Evolutionary conservation across 495 filamentous ascomycete species (phyloP), one percentile per base, ranked within the genome.

Genomic region (Tuber umbilicatum): DNA sequence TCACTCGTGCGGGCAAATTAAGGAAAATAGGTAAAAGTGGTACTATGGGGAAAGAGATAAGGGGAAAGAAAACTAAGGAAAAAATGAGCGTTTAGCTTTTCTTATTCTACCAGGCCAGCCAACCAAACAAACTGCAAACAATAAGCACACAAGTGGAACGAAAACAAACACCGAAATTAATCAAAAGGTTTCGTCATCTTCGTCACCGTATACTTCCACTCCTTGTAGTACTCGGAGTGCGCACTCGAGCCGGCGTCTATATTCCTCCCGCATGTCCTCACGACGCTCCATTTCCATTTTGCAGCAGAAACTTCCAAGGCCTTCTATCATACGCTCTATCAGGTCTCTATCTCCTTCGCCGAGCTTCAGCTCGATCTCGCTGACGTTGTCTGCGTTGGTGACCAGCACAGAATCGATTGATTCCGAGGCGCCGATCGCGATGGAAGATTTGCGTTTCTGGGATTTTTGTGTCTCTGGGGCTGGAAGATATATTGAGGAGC

Each of bases 291-390:
- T 77, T 73, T 82, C 81, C 80, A 82, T 76, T 19, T 68, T 74
- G 21, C 69, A 80, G 35, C 81, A 82, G 35, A 80, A 74, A 38
- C 70, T 43, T 10, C 81, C 81, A 35, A 82, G 41, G 12, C 75
- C 78, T 68, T 80, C 81, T 38, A 82, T 80, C 64, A 82, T 73
- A 17, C 69, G 72, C 70, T 82, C 81, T 23, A 82, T 82, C 35
- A 82, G 60, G 14, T 72, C 73, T 12, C 74, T 73, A 70, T 82
- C 81, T 2, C 69, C 64, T 2, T 21, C 55, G 12, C 69, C 78
- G 1, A 82, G 70, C 37, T 72, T 73, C 43, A 82, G 50, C 1
- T 67, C 69, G 35, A 81, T 73, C 39, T 74, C 75, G 37, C 75
- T 73, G 2, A 37, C 43, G n/a, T 70, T 72, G 39, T 72, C 69